Evolutionary conservation across 2,329 filamentous ascomycete genomes (phyloP).

Genomic region (Alternaria novae-zelandiae): DNA sequence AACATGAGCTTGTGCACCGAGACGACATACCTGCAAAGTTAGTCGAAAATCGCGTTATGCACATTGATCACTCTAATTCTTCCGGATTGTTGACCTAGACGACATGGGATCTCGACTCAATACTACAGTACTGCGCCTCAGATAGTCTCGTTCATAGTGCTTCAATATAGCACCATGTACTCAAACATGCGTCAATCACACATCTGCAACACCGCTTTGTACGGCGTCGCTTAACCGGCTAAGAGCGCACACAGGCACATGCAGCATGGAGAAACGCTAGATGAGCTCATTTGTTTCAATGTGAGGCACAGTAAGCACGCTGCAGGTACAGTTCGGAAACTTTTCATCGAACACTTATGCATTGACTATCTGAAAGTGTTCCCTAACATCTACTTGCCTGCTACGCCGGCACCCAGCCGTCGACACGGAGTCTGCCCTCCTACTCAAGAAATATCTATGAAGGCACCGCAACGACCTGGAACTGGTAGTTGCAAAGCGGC

Average conservation of each 20-base stretch:
- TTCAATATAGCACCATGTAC: background rate
- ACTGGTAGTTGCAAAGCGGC: constrained; percentile 24
- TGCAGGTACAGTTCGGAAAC: background rate
- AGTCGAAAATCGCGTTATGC: background rate
- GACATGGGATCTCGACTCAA: background rate
- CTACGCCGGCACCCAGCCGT: background rate
- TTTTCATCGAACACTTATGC: background rate
- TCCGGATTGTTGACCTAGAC: background rate
- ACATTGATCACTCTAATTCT: background rate
- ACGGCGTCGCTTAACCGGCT: constrained; percentile 1
- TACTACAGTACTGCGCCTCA: background rate
- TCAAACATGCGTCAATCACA: background rate
- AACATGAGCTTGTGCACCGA: background rate
- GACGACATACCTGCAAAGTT: background rate
- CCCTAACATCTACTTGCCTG: background rate
- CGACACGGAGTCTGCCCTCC: background rate
- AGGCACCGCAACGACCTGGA: constrained; percentile 2
- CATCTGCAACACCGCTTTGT: background rate
- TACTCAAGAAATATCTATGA: background rate
- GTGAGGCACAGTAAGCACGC: background rate
- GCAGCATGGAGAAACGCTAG: background rate
- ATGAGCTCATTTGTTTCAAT: background rate
- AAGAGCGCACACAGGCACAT: background rate
- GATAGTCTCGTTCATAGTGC: background rate
- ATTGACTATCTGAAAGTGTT: background rate